A percentile compares a stretch with the other conserved stretches of the same genome.
Conservation (phyloP, 176 grass and related monocot species). For the Triticum aestivum region DNA sequence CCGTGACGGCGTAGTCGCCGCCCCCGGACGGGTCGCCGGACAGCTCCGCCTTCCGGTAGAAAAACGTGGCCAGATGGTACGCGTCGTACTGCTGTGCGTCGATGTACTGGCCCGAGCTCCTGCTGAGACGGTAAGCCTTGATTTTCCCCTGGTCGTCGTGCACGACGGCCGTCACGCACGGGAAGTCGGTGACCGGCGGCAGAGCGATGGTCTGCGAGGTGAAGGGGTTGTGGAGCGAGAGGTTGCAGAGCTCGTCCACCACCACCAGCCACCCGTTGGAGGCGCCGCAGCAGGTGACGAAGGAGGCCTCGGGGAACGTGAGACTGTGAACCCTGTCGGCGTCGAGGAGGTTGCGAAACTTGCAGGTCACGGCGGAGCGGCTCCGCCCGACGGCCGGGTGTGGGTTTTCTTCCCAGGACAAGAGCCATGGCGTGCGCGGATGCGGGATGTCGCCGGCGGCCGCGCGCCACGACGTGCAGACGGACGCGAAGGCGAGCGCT, state of each 20-base stretch:
- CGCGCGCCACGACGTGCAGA: conserved; percentile 13
- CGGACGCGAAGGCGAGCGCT: not conserved
- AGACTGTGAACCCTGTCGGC: not conserved
- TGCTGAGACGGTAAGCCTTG: not conserved
- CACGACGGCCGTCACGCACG: not conserved
- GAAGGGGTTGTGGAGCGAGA: conserved; percentile 5
- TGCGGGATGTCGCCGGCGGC: not conserved
- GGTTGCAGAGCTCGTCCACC: not conserved
- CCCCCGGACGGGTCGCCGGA: conserved; percentile 13
- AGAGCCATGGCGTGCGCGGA: conserved; percentile 1
- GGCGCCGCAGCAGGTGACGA: not conserved
- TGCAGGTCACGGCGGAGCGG: not conserved
- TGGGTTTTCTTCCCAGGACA: not conserved
- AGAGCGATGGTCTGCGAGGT: not conserved
- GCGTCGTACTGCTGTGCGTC: not conserved
- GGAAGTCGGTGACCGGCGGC: not conserved
- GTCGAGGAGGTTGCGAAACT: not conserved
- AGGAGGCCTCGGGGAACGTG: not conserved
- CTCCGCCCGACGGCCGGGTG: too few relatives aligned
- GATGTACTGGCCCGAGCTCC: not conserved
- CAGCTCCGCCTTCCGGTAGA: conserved; percentile 34
- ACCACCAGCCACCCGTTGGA: not conserved
- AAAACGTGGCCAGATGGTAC: not conserved
- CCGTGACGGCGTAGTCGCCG: not conserved
- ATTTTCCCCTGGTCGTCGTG: not conserved